Evolutionary conservation across 73 alveolate genomes (phyloP).

Genomic region (Paramecium pentaurelia): DNA sequence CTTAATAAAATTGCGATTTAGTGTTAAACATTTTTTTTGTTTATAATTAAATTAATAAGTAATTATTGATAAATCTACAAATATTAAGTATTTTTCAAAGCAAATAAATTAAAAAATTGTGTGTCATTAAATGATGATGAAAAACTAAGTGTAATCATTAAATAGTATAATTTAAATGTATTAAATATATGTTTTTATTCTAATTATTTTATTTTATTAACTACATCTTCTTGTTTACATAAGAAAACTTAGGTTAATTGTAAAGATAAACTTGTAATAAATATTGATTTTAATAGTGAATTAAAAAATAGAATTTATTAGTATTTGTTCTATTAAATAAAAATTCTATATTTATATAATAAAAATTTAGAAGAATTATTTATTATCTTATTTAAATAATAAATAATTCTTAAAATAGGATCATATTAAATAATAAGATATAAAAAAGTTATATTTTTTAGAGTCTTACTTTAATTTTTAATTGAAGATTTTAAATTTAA

Average conservation of each 20-base stretch:
- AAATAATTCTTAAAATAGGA: not conserved
- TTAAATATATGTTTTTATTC: too few relatives aligned
- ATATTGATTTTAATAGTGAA: too few relatives aligned
- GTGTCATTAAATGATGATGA: not conserved
- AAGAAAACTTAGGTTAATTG: not conserved
- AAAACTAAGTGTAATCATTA: not conserved
- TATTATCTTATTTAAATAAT: too few relatives aligned
- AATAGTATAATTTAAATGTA: too few relatives aligned
- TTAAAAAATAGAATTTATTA: not conserved
- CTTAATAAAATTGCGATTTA: slow-evolving; percentile 37
- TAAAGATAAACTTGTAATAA: not conserved
- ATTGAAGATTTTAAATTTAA: too few relatives aligned
- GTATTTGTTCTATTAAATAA: not conserved
- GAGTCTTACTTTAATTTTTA: not conserved
- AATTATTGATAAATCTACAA: not conserved
- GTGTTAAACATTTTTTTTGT: not conserved
- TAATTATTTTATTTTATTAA: too few relatives aligned
- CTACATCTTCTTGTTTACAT: too few relatives aligned
- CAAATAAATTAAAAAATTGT: too few relatives aligned
- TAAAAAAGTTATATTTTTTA: too few relatives aligned
- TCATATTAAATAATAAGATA: not conserved
- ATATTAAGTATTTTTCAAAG: not conserved
- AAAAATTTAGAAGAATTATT: too few relatives aligned
- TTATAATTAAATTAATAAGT: not conserved
- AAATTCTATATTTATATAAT: too few relatives aligned